Conservation (phyloP, 2,329 filamentous ascomycete species). For the Neofusicoccum parvum region DNA sequence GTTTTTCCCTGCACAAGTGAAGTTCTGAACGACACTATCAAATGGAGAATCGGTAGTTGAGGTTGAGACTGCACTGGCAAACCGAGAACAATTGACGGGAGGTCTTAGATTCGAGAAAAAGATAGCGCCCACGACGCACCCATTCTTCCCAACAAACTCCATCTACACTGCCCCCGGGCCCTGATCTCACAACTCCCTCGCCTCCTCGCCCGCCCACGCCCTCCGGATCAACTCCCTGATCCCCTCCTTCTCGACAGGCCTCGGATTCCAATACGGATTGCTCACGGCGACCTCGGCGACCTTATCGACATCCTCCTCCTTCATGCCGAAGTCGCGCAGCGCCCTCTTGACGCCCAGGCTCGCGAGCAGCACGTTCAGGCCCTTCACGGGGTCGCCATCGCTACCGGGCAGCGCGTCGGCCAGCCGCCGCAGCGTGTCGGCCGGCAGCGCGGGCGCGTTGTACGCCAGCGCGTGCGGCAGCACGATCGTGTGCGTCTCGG, state of each 20-base stretch:
- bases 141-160: too few relatives aligned
- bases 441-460: conserved; percentile 58
- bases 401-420: conserved; percentile 58
- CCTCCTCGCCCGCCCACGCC: conserved; percentile 63
- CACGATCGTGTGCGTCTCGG: conserved; percentile 66
- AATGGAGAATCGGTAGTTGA: too few relatives aligned
- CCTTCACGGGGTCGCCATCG: conserved; percentile 48
- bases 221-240: conserved; percentile 61
- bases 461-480: conserved; percentile 66
- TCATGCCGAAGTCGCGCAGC: conserved; percentile 52
- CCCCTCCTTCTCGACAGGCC: conserved; percentile 53
- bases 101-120: too few relatives aligned
- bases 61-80: too few relatives aligned
- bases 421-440: conserved; percentile 53
- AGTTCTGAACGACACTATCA: too few relatives aligned
- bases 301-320: conserved; percentile 62
- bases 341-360: conserved; percentile 56
- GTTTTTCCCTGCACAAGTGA: too few relatives aligned
- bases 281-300: conserved; percentile 60
- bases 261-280: conserved; percentile 63
- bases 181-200: conserved; percentile 48
- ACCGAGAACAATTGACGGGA: too few relatives aligned
- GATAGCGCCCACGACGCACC: too few relatives aligned
- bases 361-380: background rate
- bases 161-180: too few relatives aligned